Percentiles rank a stretch among this genome's conserved stretches.
phyloP scores from a whole-genome alignment of 257 asterid genomes.

The Petunia axillaris region DNA sequence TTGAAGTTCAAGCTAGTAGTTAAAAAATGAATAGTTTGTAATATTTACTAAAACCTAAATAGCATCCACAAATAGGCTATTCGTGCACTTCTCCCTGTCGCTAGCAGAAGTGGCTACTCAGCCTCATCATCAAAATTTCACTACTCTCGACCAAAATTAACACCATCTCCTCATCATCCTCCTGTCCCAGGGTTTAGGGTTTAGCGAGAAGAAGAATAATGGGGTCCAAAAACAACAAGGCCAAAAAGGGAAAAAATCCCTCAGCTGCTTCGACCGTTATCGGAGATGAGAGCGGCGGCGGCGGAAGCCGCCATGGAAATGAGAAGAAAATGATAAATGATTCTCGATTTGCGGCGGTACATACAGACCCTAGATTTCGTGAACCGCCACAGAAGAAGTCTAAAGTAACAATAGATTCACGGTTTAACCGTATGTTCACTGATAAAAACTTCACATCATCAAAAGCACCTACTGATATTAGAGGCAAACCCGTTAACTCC shows the following conservation, averaged over 20 bases:
- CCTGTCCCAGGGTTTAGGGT: conserved; percentile 8
- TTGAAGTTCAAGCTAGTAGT: no score
- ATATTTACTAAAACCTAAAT: no score
- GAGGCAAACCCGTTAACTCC: conserved; percentile 61
- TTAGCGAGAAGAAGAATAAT: conserved; percentile 30
- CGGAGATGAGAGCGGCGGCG: conserved; percentile 20
- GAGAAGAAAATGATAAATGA: conserved; percentile 53
- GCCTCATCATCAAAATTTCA: no score
- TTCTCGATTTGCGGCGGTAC: conserved; percentile 69
- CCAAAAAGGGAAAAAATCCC: conserved; percentile 20
- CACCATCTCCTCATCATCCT: neutral
- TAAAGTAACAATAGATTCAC: conserved; percentile 75
- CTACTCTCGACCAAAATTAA: neutral
- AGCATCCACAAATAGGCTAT: no score
- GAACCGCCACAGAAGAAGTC: conserved; percentile 69
- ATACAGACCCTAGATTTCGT: conserved; percentile 86
- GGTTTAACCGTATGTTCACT: conserved; percentile 64
- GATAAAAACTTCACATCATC: conserved; percentile 58
- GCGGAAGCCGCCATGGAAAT: conserved; percentile 10
- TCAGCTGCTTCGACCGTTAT: conserved; percentile 5
- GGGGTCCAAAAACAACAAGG: conserved; percentile 48
- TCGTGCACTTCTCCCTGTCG: no score
- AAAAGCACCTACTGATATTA: conserved; percentile 68
- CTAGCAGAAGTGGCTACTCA: no score
- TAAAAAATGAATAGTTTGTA: no score